Percentiles rank a stretch among this genome's conserved stretches.
Conservation (phyloP, 208 protist species). For the Plasmodiophora brassicae region DNA sequence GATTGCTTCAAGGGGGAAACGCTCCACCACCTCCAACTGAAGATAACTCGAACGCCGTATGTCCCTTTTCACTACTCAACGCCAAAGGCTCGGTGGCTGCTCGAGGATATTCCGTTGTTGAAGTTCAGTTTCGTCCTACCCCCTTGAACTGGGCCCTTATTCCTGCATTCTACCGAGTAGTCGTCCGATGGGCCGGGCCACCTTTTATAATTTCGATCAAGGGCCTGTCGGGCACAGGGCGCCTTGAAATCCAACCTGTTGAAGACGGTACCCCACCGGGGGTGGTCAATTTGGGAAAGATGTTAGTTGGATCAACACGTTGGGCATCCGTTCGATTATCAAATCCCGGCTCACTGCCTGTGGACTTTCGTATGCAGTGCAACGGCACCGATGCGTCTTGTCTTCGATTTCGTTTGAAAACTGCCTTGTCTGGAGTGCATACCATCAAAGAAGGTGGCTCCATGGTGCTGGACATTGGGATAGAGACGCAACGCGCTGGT, state of each 20-base stretch:
- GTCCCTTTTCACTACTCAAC: conserved; percentile 1
- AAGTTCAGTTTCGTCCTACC: conserved; percentile 19
- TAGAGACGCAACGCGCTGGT: background rate
- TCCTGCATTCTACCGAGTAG: background rate
- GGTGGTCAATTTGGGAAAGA: background rate
- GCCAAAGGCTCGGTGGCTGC: background rate
- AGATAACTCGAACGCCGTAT: background rate
- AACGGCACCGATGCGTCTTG: background rate
- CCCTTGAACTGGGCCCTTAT: background rate
- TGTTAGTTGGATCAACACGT: background rate
- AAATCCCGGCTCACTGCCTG: background rate
- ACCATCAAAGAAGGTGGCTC: background rate
- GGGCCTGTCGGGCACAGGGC: background rate
- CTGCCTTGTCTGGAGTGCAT: background rate
- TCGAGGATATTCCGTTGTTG: background rate
- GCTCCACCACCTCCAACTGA: too few species aligned
- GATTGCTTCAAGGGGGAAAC: too few species aligned
- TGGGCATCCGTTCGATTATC: too few species aligned
- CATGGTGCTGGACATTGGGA: background rate
- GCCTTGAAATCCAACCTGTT: background rate
- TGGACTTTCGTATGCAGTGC: background rate
- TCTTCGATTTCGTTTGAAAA: background rate
- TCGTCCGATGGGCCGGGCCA: background rate
- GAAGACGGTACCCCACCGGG: too few species aligned
- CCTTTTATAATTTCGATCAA: background rate